Percentiles rank a stretch among this genome's conserved stretches.
Conservation (phyloP, 169 alveolate species). For the Besnoitia besnoiti region DNA sequence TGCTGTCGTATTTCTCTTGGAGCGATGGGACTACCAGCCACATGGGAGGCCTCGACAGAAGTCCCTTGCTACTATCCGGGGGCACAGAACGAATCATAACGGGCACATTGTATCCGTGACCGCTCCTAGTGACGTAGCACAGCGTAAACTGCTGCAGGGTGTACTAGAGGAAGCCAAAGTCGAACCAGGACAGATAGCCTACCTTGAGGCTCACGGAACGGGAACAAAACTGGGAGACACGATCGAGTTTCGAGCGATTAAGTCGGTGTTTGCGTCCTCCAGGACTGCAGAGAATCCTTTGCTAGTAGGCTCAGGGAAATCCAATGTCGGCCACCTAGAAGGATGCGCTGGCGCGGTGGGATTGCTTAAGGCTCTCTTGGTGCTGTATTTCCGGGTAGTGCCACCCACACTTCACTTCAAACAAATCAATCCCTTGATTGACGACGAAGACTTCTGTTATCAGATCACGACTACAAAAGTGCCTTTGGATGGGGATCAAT, state of each 20-base stretch:
- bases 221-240: conserved; percentile 83
- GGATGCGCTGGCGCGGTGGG: conserved; percentile 81
- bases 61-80: conserved; percentile 70
- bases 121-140: conserved; percentile 78
- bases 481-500: neutral
- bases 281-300: conserved; percentile 72
- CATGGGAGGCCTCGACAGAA: neutral
- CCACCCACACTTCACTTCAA: conserved; percentile 80
- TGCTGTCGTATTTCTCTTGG: conserved; percentile 69
- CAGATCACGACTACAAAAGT: conserved; percentile 66
- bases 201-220: conserved; percentile 80
- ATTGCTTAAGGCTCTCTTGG: conserved; percentile 73
- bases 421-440: conserved; percentile 77
- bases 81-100: conserved; percentile 74
- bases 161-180: conserved; percentile 69
- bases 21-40: neutral
- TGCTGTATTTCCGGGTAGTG: conserved; percentile 71
- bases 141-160: conserved; percentile 69
- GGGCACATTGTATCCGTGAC: conserved; percentile 75
- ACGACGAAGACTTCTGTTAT: conserved; percentile 71
- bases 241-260: conserved; percentile 77
- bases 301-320: conserved; percentile 75
- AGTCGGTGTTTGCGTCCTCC: conserved; percentile 70
- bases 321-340: conserved; percentile 79
- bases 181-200: conserved; percentile 67